A percentile compares a stretch with the other conserved stretches of the same genome.
phyloP scores from a whole-genome alignment of 1,284 basidiomycete species.

The Pseudozyma tsukubaensis region DNA sequence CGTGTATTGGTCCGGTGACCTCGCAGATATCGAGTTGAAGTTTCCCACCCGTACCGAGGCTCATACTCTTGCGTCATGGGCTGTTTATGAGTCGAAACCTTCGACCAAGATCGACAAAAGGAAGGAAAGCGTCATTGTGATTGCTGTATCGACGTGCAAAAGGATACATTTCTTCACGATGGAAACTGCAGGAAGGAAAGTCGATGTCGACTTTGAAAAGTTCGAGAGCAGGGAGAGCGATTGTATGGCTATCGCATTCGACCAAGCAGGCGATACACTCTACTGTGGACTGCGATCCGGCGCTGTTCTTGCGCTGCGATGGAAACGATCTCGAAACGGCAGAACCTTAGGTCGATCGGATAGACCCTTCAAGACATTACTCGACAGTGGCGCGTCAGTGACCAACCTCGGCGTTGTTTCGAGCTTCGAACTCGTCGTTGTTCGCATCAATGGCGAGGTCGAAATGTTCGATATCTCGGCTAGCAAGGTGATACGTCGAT shows the following conservation, averaged over 20 bases:
- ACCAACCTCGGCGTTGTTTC: constrained; percentile 20
- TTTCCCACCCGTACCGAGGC: neutral
- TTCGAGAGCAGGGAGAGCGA: constrained; percentile 11
- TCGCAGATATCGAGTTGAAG: no score
- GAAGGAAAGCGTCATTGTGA: neutral
- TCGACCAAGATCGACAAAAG: no score
- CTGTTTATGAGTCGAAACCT: neutral
- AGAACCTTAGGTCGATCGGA: no score
- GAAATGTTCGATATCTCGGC: constrained; percentile 13
- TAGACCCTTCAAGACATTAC: neutral
- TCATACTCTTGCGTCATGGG: neutral
- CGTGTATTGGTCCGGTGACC: no score
- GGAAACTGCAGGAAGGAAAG: neutral
- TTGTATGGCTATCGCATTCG: constrained; percentile 19
- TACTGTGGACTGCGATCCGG: constrained; percentile 29
- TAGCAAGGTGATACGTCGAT: constrained; percentile 3
- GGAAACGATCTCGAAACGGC: no score
- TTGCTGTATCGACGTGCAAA: neutral
- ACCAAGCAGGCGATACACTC: constrained; percentile 1
- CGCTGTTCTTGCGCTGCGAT: constrained; percentile 6
- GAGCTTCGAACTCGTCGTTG: constrained; percentile 12
- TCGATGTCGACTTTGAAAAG: no score
- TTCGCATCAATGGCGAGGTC: constrained; percentile 27
- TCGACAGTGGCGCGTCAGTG: constrained; percentile 16
- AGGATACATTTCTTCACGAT: neutral